These are phyloP conservation scores for Lactarius akahatsu DNA, from an alignment of 768 basidiomycete species.

Conservation along the genomic window DNA sequence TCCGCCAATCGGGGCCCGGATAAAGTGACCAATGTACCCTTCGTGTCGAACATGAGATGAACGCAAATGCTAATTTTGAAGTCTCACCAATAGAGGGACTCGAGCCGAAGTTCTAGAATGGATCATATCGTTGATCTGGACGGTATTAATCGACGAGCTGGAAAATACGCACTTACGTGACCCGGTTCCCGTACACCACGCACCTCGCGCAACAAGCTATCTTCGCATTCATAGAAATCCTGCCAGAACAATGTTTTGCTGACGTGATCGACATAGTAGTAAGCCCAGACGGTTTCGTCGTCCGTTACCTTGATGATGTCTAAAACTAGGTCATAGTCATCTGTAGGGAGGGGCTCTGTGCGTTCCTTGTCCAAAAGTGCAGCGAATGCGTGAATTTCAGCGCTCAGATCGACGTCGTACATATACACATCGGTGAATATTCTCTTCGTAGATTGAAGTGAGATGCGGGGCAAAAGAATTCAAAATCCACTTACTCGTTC, in stretches of 20 bases:
- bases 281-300: neutral
- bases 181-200: neutral
- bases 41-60: neutral
- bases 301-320: slow-evolving; percentile 1
- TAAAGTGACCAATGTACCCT: slow-evolving; percentile 25
- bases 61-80: too few relatives aligned
- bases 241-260: slow-evolving; percentile 15
- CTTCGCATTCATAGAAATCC: neutral
- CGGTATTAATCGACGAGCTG: neutral
- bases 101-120: slow-evolving; percentile 12
- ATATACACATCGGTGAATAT: slow-evolving; percentile 23
- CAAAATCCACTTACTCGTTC: neutral
- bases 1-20: slow-evolving; percentile 6
- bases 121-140: neutral
- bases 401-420: slow-evolving; percentile 11
- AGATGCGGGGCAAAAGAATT: neutral
- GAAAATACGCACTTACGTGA: slow-evolving; percentile 17
- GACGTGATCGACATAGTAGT: slow-evolving; percentile 20
- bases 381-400: neutral
- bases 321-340: slow-evolving; percentile 10
- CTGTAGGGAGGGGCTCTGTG: neutral
- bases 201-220: neutral
- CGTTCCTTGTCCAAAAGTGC: neutral
- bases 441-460: slow-evolving; percentile 4
- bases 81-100: slow-evolving; percentile 19